phyloP scores from a whole-genome alignment of 2,329 filamentous ascomycete species.

The Sclerotinia subarctica region DNA sequence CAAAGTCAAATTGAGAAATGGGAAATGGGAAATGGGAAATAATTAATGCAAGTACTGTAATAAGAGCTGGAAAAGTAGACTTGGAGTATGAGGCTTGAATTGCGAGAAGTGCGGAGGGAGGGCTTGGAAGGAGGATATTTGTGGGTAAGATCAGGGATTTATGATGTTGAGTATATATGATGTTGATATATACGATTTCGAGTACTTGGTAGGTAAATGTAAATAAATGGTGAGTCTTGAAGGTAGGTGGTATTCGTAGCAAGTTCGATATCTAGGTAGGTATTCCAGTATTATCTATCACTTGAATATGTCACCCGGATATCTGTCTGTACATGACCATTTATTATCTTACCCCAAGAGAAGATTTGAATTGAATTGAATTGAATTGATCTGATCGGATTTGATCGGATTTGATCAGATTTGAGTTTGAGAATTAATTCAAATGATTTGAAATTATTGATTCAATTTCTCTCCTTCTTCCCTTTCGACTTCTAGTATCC shows the following conservation, averaged over 20 bases:
- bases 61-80: neutral
- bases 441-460: neutral
- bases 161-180: neutral
- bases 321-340: neutral
- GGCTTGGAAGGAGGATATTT: constrained; percentile 1
- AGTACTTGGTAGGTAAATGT: neutral
- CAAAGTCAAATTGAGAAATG: neutral
- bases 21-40: neutral
- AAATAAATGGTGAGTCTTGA: neutral
- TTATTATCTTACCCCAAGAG: neutral
- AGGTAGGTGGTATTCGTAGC: neutral
- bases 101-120: neutral
- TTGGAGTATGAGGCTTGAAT: neutral
- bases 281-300: neutral
- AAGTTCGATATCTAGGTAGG: too few relatives aligned
- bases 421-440: neutral
- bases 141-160: constrained; percentile 10
- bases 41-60: neutral
- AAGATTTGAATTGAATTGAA: neutral
- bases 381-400: neutral
- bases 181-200: neutral
- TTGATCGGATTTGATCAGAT: neutral
- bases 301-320: neutral
- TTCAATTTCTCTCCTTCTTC: neutral
- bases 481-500: neutral